Evolutionary conservation across 345 rosid genomes (phyloP).

Genomic region (Mallotus nudiflorus): DNA sequence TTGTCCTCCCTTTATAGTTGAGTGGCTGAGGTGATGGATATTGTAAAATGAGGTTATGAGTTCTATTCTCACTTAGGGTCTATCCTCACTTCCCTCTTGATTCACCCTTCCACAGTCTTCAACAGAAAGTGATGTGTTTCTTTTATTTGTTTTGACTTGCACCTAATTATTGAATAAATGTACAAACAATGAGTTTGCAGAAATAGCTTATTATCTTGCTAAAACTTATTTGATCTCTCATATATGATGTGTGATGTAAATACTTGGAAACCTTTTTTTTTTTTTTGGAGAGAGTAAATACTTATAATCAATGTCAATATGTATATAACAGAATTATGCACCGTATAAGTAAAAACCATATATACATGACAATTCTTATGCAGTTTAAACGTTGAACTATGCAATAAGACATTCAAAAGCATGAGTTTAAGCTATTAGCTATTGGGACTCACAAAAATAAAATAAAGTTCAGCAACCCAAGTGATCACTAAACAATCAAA

Average conservation of each 20-base stretch:
- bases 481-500: not conserved
- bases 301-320: not conserved
- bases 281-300: no score
- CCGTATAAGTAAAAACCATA: not conserved
- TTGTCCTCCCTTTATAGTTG: no score
- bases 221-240: not conserved
- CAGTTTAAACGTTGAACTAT: not conserved
- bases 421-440: not conserved
- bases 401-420: not conserved
- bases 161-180: slow-evolving; percentile 30
- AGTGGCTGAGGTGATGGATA: no score
- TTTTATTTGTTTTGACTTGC: slow-evolving; percentile 22
- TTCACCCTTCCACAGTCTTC: slow-evolving; percentile 12
- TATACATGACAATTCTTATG: not conserved
- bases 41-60: no score
- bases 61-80: no score
- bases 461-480: not conserved
- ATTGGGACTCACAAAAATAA: not conserved
- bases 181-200: slow-evolving; percentile 7
- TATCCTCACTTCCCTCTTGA: no score
- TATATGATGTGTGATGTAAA: not conserved
- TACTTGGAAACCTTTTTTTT: no score
- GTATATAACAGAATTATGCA: not conserved
- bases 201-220: slow-evolving; percentile 3
- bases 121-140: slow-evolving; percentile 17